phyloP scores from a whole-genome alignment of 805 yeast genomes.

The Helenozyma rhizophorensis region DNA sequence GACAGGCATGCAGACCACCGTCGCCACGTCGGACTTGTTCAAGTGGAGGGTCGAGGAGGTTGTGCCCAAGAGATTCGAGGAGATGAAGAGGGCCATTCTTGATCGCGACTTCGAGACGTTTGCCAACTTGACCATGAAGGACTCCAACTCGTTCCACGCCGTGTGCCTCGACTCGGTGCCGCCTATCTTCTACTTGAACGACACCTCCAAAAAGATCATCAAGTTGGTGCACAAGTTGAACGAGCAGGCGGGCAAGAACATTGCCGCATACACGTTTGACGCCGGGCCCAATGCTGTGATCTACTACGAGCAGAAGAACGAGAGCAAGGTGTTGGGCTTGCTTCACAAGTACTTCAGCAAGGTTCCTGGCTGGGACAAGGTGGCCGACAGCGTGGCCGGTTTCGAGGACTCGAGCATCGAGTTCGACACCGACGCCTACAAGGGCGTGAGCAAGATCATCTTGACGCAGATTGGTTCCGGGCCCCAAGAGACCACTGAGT shows the following conservation, averaged over 20 bases:
- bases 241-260: conserved; percentile 54
- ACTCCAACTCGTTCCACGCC: conserved; percentile 96
- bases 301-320: conserved; percentile 78
- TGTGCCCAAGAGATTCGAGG: conserved; percentile 80
- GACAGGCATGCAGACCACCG: conserved; percentile 95
- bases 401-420: conserved; percentile 26
- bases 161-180: conserved; percentile 95
- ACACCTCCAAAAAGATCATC: conserved; percentile 18
- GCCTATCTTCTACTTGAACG: conserved; percentile 62
- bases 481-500: conserved; percentile 58
- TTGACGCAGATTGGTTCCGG: conserved; percentile 86
- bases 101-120: conserved; percentile 73
- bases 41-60: conserved; percentile 71
- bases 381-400: conserved; percentile 13
- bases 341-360: conserved; percentile 55
- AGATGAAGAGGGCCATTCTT: conserved; percentile 74
- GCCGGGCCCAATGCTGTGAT: conserved; percentile 99
- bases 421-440: conserved; percentile 49
- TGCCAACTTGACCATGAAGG: conserved; percentile 91
- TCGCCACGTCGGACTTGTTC: conserved; percentile 82
- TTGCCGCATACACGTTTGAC: conserved; percentile 96
- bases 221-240: conserved; percentile 59
- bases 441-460: conserved; percentile 80
- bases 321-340: conserved; percentile 65
- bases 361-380: conserved; percentile 65